These are phyloP conservation scores for Phytophthora cactorum DNA, from an alignment of 352 stramenopile species.

Conservation along the genomic window DNA sequence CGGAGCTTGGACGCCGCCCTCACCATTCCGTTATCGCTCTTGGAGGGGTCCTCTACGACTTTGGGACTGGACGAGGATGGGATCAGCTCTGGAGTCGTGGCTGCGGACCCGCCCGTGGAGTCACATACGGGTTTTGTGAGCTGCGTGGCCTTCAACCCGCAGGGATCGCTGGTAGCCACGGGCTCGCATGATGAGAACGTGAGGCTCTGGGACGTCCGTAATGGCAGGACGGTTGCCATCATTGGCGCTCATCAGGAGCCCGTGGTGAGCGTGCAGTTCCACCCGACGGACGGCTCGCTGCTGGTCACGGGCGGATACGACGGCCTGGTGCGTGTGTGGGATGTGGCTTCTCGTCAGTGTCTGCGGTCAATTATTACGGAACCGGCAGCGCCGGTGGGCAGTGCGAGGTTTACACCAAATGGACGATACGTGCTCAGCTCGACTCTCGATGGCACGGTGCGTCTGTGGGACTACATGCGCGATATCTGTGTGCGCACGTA, in stretches of 20 bases:
- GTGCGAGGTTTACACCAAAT: conserved; percentile 94
- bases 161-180: conserved; percentile 91
- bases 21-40: conserved; percentile 32
- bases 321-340: conserved; percentile 93
- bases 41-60: conserved; percentile 30
- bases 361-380: conserved; percentile 92
- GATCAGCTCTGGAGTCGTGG: conserved; percentile 29
- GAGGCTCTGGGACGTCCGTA: conserved; percentile 96
- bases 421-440: conserved; percentile 93
- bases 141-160: conserved; percentile 94
- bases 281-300: conserved; percentile 92
- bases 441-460: conserved; percentile 91
- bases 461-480: conserved; percentile 90
- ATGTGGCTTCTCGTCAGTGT: conserved; percentile 96
- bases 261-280: conserved; percentile 95
- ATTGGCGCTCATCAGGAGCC: conserved; percentile 95
- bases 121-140: conserved; percentile 96
- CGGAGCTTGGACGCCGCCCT: conserved; percentile 42
- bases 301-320: conserved; percentile 87
- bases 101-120: conserved; percentile 73
- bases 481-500: conserved; percentile 73
- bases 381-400: conserved; percentile 63
- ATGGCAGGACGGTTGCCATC: conserved; percentile 86
- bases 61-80: conserved; percentile 32
- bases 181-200: conserved; percentile 96